Percentiles rank a stretch among this genome's conserved stretches.
Conservation (phyloP, 2,329 filamentous ascomycete genomes). For the Macroventuria anomochaeta region DNA sequence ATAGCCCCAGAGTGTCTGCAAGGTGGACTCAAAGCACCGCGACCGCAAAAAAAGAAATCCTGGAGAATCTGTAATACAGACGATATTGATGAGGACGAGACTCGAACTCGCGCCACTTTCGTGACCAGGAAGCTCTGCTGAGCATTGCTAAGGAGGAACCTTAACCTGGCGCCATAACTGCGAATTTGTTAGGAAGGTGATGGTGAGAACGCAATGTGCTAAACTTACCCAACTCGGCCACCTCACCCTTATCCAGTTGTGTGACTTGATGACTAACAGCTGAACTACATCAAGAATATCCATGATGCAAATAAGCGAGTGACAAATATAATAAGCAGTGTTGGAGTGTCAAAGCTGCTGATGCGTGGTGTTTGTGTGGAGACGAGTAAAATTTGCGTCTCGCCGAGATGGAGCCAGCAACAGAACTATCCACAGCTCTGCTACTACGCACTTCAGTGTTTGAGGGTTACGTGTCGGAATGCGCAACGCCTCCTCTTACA, state of each 20-base stretch:
- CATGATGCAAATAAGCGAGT: not conserved
- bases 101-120: conserved; percentile 10
- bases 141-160: conserved; percentile 3
- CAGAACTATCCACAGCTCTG: too few species aligned
- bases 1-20: too few species aligned
- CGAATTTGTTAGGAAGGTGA: not conserved
- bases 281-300: not conserved
- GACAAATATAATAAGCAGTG: too few species aligned
- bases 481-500: too few species aligned
- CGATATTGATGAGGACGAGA: conserved; percentile 6
- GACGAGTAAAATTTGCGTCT: too few species aligned
- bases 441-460: too few species aligned
- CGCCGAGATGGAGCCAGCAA: too few species aligned
- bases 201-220: not conserved
- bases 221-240: not conserved
- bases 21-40: too few species aligned
- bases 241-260: not conserved
- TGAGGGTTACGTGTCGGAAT: too few species aligned
- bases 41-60: not conserved
- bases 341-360: too few species aligned
- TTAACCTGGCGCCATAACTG: conserved; percentile 9
- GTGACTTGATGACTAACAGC: not conserved
- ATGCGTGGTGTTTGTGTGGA: too few species aligned
- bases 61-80: not conserved
- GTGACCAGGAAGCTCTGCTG: conserved; percentile 1